Evolutionary conservation across 805 yeast species (phyloP), one percentile per base, ranked within the genome.

Genomic region (Candida rishiriensis): DNA sequence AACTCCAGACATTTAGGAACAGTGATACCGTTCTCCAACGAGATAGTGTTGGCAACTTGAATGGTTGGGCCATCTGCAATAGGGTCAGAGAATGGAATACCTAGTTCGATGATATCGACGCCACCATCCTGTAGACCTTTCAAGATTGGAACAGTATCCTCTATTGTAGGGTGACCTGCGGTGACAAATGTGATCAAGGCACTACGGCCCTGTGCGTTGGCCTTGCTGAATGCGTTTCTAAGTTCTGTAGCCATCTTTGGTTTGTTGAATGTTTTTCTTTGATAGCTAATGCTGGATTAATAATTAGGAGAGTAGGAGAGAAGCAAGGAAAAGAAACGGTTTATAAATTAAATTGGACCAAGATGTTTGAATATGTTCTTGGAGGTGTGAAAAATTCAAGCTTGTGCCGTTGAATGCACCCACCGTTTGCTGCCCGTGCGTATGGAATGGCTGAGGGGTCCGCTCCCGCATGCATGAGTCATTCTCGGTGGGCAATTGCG

Each of bases 61-160:
- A 93, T 93, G 14, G 96, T 88, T 34, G 98, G 96, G 39, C 99
- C 99, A 65, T 93, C 99, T 30, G 98, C 99, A 63, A 93, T 89
- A 33, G 99, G 99, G 64, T 93, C 99, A 17, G 96, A 84, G 65
- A 93, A 93, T 39, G 99, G 99, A 63, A 93, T 70, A 50, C 99
- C 99, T 38, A 93, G 70, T 69, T 93, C 99, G 54, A 93, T 88
- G 49, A 93, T 77, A 61, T 93, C 98, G 33, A 86, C 95, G 45
- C 99, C 99, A 53, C 96, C 97, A 28, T 78, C 86, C 70, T 93
- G 98, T 70, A 93, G 79, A 17, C 93, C 91, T 62, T 82, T 78
- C 64, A 93, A 63, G 50, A 90, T 78, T 8, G 95, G 95, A 40
- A 93, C 72, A 1, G 99, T 90, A 51, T 86, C 96, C 43, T 83